Evolutionary conservation across 73 alveolate species (phyloP), one percentile per base, ranked within the genome.

Genomic region (Symbiodinium natans): DNA sequence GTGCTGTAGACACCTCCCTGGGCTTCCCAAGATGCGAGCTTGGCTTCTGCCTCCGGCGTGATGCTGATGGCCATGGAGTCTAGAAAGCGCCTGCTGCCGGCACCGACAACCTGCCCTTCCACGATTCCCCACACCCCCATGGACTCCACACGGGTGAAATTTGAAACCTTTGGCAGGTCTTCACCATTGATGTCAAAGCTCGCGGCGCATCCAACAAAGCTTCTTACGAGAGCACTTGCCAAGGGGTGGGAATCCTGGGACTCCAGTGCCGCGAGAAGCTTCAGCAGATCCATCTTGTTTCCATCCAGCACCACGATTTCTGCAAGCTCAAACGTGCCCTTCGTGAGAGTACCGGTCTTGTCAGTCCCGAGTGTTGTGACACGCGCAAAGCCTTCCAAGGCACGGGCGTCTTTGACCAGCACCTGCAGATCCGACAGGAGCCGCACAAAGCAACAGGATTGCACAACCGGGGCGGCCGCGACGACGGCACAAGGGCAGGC

Each of bases 401-500:
- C 96, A 3, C 87, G 71, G 43, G 96, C 96, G 29, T 89, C 96
- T 74, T 89, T 89, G 54, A 89, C 96, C 73, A 89, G 86, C 3
- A 89, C 96, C 52, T 89, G 96, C 4, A 89, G 96, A 54, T 89
- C 96, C 52, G 96, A 89, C 3, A 89, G 34, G 15, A 89, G 73
- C 52, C 96, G 96, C 86, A 89, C 96, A 21, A 89, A 89, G 96
- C 87, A 83, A 48, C 87, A 89, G 31, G 87, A 39, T 34, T 89
- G 96, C 73, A 89, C 96, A 86, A 89, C 96, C 25, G 96, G 96
- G 3, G 96, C 96, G 15, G 96, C 96, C n/a, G 96, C 96, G 40
- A 89, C 96, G 87, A 89, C 96, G 13, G 96, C 96, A 31, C 96
- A 89, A n/a, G 96, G 96, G 41, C 96, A 89, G 19, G 96, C 96